Evolutionary conservation across 371 early-diverging fungal genomes (phyloP).

Genomic region (Chytridium lagenaria): DNA sequence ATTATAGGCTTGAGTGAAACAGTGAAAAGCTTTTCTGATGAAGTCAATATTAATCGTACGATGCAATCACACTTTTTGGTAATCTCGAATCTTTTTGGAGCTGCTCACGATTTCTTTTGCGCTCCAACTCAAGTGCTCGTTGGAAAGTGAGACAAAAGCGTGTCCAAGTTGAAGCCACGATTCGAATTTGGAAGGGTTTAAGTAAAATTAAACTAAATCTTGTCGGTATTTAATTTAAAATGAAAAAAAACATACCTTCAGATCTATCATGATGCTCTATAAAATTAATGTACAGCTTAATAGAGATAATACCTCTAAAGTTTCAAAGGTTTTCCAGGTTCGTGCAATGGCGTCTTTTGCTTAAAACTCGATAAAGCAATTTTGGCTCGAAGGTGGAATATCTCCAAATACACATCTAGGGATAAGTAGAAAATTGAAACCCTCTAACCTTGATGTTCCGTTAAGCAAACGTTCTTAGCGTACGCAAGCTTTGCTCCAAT

Average conservation of each 20-base stretch:
- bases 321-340: conserved; percentile 63
- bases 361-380: conserved; percentile 62
- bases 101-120: conserved; percentile 65
- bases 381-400: conserved; percentile 71
- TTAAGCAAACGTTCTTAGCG: conserved; percentile 26
- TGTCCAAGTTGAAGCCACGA: conserved; percentile 72
- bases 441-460: no score
- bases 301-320: conserved; percentile 68
- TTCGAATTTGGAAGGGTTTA: conserved; percentile 65
- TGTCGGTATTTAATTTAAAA: background rate
- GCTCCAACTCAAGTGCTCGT: conserved; percentile 72
- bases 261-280: background rate
- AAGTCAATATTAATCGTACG: background rate
- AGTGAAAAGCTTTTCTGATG: conserved; percentile 59
- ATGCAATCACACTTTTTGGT: conserved; percentile 53
- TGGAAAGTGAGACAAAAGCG: conserved; percentile 63
- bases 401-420: conserved; percentile 48
- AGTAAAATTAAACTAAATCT: conserved; percentile 57
- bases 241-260: conserved; percentile 8
- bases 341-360: conserved; percentile 49
- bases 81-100: conserved; percentile 58
- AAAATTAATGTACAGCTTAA: conserved; percentile 7
- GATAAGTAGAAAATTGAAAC: no score
- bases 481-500: background rate
- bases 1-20: conserved; percentile 56